Evolutionary conservation across 441 rosid species (phyloP).

Genomic region (Populus trichocarpa): DNA sequence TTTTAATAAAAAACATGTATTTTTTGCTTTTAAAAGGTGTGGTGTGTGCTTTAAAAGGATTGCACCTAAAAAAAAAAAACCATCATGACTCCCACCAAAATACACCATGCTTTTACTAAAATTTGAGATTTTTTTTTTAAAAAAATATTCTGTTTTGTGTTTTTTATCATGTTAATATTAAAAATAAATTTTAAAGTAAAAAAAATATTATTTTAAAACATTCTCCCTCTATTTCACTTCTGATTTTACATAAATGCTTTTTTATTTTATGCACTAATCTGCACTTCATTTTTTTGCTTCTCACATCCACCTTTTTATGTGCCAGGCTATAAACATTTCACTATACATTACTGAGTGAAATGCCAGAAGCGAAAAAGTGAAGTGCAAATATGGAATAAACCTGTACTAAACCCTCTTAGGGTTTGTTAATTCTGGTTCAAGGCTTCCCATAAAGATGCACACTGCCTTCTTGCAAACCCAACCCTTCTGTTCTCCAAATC

Average conservation of each 20-base stretch:
- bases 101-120: too few relatives aligned
- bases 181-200: too few relatives aligned
- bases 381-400: slow-evolving; percentile 3
- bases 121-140: too few relatives aligned
- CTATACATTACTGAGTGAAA: neutral
- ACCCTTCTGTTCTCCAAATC: slow-evolving; percentile 67
- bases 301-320: neutral
- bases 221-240: neutral
- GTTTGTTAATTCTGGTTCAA: slow-evolving; percentile 41
- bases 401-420: neutral
- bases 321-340: slow-evolving; percentile 11
- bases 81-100: too few relatives aligned
- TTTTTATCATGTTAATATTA: too few relatives aligned
- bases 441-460: slow-evolving; percentile 83
- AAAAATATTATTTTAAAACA: too few relatives aligned
- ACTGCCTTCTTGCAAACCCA: slow-evolving; percentile 81
- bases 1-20: too few relatives aligned
- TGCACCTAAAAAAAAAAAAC: too few relatives aligned
- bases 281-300: slow-evolving; percentile 26
- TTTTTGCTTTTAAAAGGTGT: too few relatives aligned
- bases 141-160: too few relatives aligned
- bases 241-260: neutral
- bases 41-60: too few relatives aligned
- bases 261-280: too few relatives aligned
- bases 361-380: slow-evolving; percentile 22